Base-by-base conservation (phyloP, 306 rosid species). In the Prinsepia uniflora region DNA sequence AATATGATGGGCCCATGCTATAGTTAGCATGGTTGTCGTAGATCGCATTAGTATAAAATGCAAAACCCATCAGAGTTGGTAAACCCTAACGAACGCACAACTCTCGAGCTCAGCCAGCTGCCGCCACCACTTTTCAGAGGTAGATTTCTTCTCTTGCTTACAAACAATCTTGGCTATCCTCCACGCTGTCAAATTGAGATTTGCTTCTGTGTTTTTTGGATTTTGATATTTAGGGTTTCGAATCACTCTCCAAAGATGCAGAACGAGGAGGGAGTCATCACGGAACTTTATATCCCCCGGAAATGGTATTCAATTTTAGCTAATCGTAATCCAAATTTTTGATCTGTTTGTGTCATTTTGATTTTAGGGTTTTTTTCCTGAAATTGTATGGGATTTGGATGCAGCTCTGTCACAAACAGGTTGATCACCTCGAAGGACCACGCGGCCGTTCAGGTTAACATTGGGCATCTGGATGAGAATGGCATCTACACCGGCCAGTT, bases 371-470 rank as follows among this genome's bases (percentile, higher is more conserved):
- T 72, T 57, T 24, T 24, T 10, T 18, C n/a, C 13, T 48, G 17
- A 69, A 11, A 17, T 41, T 42, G 14, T n/a, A 22, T 34, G 19
- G 43, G 3, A 24, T 47, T 4, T n/a, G 14, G 5, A 40, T 78
- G 78, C 85, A 88, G 94, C 63, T 86, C 94, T 18, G 89, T 87
- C 2, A 88, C 93, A 5, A 88, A 88, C 73, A 83, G 93, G 68
- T 45, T 88, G 78, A 85, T 88, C 49, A 88, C 94, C 19, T 72
- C 90, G 0, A 88, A 86, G 83, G 94, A 88, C 70, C 90, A 88
- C 45, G 94, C 94, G 1, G 86, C 90, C 0, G 90, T 88, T 70
- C 90, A 86, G 74, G 75, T 88, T 15, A 88, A 88, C 81, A 39
- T 84, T 24, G 89, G 94, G n/a, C 94, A 88, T 75, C 59, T 86